Evolutionary conservation across 371 early-diverging fungal genomes (phyloP).

Genomic region (Fennellomyces sp.): DNA sequence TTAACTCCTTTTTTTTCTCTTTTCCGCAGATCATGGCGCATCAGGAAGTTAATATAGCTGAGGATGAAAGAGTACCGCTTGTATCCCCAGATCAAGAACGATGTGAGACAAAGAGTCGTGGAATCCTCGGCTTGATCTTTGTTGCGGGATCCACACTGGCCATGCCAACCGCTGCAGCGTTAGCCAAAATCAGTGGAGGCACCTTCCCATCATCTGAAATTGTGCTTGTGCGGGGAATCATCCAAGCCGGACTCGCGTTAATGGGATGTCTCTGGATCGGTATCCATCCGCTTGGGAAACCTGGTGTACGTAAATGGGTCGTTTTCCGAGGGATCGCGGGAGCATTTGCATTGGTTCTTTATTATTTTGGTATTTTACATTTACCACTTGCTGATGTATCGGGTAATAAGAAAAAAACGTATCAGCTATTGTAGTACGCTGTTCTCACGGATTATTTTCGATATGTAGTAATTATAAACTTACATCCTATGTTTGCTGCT

Average conservation of each 20-base stretch:
- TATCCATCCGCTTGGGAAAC: conserved; percentile 59
- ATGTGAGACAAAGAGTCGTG: too few species aligned
- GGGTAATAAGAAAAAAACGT: conserved; percentile 26
- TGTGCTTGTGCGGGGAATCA: conserved; percentile 67
- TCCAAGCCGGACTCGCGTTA: conserved; percentile 63
- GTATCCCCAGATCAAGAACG: too few species aligned
- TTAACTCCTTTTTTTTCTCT: too few species aligned
- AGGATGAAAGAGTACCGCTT: too few species aligned
- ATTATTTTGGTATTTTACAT: conserved; percentile 68
- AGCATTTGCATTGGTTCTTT: conserved; percentile 64
- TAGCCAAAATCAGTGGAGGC: conserved; percentile 63
- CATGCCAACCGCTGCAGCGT: conserved; percentile 68
- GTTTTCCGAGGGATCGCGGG: conserved; percentile 66
- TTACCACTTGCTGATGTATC: conserved; percentile 78
- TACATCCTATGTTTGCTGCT: conserved; percentile 75
- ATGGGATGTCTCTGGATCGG: conserved; percentile 47
- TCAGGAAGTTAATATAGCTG: too few species aligned
- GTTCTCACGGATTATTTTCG: background rate
- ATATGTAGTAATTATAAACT: conserved; percentile 66
- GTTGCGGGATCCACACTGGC: conserved; percentile 69
- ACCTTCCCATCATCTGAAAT: conserved; percentile 66
- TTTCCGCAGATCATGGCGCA: too few species aligned
- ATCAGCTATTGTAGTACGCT: background rate
- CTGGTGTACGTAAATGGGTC: conserved; percentile 53
- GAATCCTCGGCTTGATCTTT: conserved; percentile 34